phyloP scores from a whole-genome alignment of 129 eudicot species.

The Silybum marianum region DNA sequence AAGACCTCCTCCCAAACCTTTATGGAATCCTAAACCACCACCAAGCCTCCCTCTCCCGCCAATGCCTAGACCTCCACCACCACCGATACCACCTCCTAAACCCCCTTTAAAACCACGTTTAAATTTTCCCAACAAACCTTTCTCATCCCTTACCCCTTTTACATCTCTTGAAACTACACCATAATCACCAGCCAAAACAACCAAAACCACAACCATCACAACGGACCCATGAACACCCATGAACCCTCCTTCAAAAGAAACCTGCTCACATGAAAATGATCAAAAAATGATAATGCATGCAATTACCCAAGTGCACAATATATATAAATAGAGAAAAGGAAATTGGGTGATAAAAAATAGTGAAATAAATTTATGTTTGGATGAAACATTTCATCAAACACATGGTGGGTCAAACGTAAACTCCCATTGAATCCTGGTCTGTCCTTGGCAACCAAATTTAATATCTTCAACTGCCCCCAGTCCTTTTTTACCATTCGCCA shows the following conservation, averaged over 20 bases:
- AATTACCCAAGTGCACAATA: slow-evolving; percentile 13
- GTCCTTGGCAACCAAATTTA: slow-evolving; percentile 19
- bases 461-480: slow-evolving; percentile 18
- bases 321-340: not conserved
- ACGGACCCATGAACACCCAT: slow-evolving; percentile 26
- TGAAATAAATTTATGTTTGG: slow-evolving; percentile 5
- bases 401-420: slow-evolving; percentile 36
- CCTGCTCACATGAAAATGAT: slow-evolving; percentile 2
- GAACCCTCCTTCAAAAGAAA: not conserved
- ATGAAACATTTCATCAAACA: slow-evolving; percentile 26
- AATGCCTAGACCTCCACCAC: slow-evolving; percentile 2
- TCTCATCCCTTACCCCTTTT: slow-evolving; percentile 32
- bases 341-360: not conserved
- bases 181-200: slow-evolving; percentile 19
- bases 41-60: not conserved
- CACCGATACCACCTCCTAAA: slow-evolving; percentile 20
- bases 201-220: slow-evolving; percentile 26
- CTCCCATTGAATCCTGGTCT: slow-evolving; percentile 22
- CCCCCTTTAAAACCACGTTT: slow-evolving; percentile 28
- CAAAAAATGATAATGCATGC: not conserved
- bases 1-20: not conserved
- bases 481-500: slow-evolving; percentile 25
- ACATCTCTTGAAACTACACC: slow-evolving; percentile 21
- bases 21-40: not conserved
- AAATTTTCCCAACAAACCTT: slow-evolving; percentile 32